Conservation (phyloP, 352 stramenopile genomes). For the Globisporangium rhizosaccharum region DNA sequence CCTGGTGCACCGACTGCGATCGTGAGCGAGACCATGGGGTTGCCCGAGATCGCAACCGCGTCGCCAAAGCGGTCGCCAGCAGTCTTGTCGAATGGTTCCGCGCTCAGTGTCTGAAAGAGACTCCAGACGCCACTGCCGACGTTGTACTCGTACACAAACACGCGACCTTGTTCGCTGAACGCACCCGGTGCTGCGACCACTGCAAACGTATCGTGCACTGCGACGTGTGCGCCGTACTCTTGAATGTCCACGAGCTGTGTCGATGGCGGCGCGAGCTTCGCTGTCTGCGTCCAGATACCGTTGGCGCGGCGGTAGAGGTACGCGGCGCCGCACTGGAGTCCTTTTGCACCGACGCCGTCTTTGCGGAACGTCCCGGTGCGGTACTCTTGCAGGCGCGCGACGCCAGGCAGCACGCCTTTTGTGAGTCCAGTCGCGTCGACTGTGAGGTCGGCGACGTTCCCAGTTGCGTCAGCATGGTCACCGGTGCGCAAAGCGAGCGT, state of each 20-base stretch:
- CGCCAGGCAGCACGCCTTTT: conserved; percentile 29
- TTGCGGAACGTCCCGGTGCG: conserved; percentile 47
- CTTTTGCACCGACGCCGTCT: conserved; percentile 55
- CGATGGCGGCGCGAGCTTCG: conserved; percentile 48
- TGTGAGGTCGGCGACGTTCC: conserved; percentile 54
- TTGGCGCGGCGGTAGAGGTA: conserved; percentile 55
- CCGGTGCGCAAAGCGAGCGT: conserved; percentile 44
- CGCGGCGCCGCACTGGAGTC: conserved; percentile 57
- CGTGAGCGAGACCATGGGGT: conserved; percentile 27
- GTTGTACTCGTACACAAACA: conserved; percentile 75
- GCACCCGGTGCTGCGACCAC: conserved; percentile 57
- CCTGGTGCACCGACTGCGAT: conserved; percentile 68
- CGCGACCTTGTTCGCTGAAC: conserved; percentile 49
- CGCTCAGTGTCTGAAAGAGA: conserved; percentile 63
- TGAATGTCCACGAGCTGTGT: conserved; percentile 30
- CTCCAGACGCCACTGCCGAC: conserved; percentile 28
- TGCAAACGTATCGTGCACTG: conserved; percentile 43
- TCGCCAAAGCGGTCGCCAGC: conserved; percentile 69
- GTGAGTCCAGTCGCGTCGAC: conserved; percentile 38
- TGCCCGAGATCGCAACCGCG: conserved; percentile 53
- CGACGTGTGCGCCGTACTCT: conserved; percentile 54
- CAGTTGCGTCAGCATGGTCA: conserved; percentile 46
- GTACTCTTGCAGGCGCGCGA: conserved; percentile 46
- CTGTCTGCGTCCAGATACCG: conserved; percentile 43
- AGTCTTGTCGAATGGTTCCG: conserved; percentile 33